Evolutionary conservation across 208 protist species (phyloP).

Genomic region (Leishmania amazonensis): DNA sequence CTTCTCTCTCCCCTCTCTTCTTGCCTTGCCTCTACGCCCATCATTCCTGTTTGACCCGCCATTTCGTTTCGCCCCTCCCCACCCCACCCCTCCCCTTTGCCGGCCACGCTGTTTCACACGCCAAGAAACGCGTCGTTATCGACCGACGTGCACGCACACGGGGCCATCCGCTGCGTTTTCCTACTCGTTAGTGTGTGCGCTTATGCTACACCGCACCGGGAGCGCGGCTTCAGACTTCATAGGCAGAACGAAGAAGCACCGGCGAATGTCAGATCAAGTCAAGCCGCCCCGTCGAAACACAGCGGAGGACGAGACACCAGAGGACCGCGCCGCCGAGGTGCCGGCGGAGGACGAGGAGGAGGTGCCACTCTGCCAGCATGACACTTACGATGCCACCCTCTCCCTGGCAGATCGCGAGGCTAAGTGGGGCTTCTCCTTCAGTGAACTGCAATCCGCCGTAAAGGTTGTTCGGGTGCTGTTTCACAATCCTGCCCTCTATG

Average conservation of each 20-base stretch:
- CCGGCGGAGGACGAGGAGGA: conserved; percentile 13
- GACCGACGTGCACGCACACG: background rate
- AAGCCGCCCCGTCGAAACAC: background rate
- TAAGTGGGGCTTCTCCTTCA: conserved; percentile 86
- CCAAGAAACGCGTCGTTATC: background rate
- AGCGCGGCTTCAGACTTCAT: background rate
- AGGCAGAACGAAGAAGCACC: background rate
- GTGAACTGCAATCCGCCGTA: conserved; percentile 65
- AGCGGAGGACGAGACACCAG: background rate
- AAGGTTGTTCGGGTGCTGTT: conserved; percentile 86
- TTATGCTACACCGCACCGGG: background rate
- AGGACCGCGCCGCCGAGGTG: background rate
- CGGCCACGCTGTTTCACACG: background rate
- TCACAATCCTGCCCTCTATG: conserved; percentile 76
- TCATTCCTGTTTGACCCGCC: background rate
- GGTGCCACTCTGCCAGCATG: conserved; percentile 29
- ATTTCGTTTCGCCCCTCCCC: background rate
- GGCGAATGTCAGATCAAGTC: conserved; percentile 6
- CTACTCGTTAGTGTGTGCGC: background rate
- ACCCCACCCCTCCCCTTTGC: background rate
- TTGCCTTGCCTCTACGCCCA: background rate
- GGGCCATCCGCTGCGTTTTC: background rate
- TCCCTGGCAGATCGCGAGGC: conserved; percentile 62
- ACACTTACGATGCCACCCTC: conserved; percentile 42
- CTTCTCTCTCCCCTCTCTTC: background rate